A percentile compares a stretch with the other conserved stretches of the same genome.
Conservation (phyloP, 768 basidiomycete species). For the Lepiota venenata region DNA sequence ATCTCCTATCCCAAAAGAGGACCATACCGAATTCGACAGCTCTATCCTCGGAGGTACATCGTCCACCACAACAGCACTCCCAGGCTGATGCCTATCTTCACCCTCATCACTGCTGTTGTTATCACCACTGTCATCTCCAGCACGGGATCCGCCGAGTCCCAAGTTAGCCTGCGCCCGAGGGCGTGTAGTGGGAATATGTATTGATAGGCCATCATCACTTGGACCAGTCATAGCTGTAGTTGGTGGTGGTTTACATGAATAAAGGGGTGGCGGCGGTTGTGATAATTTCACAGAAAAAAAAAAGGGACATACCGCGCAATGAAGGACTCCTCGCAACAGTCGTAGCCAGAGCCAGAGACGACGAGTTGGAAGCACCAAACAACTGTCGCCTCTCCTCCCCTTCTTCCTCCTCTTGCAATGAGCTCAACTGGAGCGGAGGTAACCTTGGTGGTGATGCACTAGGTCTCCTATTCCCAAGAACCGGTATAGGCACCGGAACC, state of each 20-base stretch:
- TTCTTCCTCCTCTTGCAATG: background rate
- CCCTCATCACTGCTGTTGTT: background rate
- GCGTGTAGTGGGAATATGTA: background rate
- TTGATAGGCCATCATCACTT: background rate
- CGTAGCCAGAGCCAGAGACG: no score
- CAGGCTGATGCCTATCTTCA: background rate
- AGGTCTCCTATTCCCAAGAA: background rate
- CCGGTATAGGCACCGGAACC: background rate
- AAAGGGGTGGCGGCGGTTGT: no score
- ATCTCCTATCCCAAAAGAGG: background rate
- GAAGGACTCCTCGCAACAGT: background rate
- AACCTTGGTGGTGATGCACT: slow-evolving; percentile 9
- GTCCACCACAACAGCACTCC: background rate
- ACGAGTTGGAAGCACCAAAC: background rate
- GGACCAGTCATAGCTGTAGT: background rate
- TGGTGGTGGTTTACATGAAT: background rate
- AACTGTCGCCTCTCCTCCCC: background rate
- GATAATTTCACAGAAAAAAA: background rate
- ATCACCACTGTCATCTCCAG: background rate
- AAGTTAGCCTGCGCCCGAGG: background rate
- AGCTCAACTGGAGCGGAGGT: slow-evolving; percentile 9
- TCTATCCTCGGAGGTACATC: slow-evolving; percentile 6
- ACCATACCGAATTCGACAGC: slow-evolving; percentile 5
- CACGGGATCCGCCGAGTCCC: background rate
- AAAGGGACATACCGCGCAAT: background rate